phyloP scores from a whole-genome alignment of 164 flowering plant species.

The Liriodendron chinense region DNA sequence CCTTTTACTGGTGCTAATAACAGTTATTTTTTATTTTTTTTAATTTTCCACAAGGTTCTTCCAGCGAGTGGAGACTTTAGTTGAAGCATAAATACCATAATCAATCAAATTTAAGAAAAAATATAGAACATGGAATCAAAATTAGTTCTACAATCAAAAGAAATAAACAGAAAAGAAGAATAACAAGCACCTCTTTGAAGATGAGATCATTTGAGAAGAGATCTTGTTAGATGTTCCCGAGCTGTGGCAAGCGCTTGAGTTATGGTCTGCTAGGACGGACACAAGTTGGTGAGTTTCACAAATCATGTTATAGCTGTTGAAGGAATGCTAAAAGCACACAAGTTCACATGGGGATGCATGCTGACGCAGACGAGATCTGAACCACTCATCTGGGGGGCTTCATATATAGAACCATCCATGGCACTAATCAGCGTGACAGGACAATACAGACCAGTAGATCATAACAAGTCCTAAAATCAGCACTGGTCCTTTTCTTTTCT shows the following conservation, averaged over 20 bases:
- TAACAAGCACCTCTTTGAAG: background rate
- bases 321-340: background rate
- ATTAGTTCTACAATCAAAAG: background rate
- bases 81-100: background rate
- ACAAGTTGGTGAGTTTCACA: background rate
- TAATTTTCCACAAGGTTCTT: too few relatives aligned
- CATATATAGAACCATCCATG: background rate
- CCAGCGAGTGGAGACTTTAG: background rate
- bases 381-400: background rate
- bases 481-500: too few relatives aligned
- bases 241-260: constrained; percentile 68
- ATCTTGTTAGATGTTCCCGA: constrained; percentile 59
- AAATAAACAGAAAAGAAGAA: background rate
- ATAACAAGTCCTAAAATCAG: background rate
- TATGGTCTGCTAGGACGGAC: constrained; percentile 44
- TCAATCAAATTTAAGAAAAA: background rate
- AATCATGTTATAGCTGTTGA: background rate
- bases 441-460: background rate
- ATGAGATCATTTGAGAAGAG: constrained; percentile 45
- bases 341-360: background rate
- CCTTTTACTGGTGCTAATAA: too few relatives aligned
- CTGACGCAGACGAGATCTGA: background rate
- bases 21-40: too few relatives aligned
- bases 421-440: background rate
- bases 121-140: background rate